These are phyloP conservation scores for Populus ilicifolia DNA, from an alignment of 345 rosid genomes.

Conservation along the genomic window DNA sequence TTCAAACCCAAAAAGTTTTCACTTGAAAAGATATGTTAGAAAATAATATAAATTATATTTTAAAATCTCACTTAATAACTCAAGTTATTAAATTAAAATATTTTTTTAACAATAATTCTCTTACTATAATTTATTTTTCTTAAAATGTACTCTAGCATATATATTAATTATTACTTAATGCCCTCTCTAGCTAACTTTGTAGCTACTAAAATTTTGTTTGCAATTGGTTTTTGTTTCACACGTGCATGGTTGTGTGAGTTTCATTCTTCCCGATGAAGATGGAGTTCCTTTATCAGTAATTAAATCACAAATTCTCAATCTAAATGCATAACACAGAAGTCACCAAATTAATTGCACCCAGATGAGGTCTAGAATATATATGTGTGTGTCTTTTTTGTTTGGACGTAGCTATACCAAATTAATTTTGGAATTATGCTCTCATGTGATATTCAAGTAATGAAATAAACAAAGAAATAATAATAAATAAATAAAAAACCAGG, in stretches of 20 bases:
- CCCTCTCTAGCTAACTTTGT: too few species aligned
- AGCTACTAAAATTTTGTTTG: background rate
- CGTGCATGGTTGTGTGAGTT: background rate
- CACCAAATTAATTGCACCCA: background rate
- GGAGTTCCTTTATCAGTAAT: background rate
- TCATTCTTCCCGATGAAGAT: background rate
- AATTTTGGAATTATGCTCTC: background rate
- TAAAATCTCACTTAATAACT: accelerated
- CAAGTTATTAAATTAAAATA: too few species aligned
- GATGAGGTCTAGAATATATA: background rate
- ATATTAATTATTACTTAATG: too few species aligned
- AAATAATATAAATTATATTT: too few species aligned
- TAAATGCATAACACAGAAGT: background rate
- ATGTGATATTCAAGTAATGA: background rate
- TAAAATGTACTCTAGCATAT: too few species aligned
- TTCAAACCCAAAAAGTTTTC: too few species aligned
- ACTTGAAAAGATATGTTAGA: too few species aligned
- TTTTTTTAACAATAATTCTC: too few species aligned
- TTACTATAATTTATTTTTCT: too few species aligned
- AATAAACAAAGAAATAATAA: too few species aligned
- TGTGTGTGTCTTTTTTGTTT: background rate
- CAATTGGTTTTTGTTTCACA: background rate
- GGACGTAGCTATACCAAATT: background rate
- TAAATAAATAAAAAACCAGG: too few species aligned
- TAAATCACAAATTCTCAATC: background rate